Base-by-base conservation (phyloP, 169 alveolate species). In the Plasmodium gallinaceum region DNA sequence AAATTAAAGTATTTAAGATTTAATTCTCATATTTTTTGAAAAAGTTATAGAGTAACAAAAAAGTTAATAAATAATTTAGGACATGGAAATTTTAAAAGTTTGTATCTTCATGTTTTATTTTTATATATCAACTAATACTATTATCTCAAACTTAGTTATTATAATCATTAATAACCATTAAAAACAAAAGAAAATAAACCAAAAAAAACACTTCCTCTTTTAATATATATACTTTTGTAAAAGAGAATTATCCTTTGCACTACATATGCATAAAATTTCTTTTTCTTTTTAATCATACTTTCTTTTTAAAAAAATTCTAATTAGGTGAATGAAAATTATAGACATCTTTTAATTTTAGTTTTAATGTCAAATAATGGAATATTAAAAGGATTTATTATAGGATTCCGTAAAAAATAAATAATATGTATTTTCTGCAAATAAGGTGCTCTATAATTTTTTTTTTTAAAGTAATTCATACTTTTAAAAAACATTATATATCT, bases 361-460 rank as follows among this genome's bases (percentile, higher is more conserved):
- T 32, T 32, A 32, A 32, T 32, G 39, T 2, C 1, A 32, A 32
- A 32, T 32, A 32, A 4, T 32, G 39, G 39, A 32, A 32, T 32
- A 32, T 32, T 32, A 32, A 1, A 1, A 32, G 4, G 1, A 32
- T 32, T 32, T 32, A 32, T 32, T 32, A 32, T 32, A 32, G 1
- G 4, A 32, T 32, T 1, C 39, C 39, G 39, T 32, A 32, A 4
- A 32, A 32, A 32, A 32, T 32, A 32, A 32, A 4, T 32, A 32
- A 32, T 32, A 32, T 42, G 37, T 2, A 70, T 16, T 26, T 57
- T 32, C 88, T 74, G 88, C 88, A 74, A 74, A 5, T 57, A 74
- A 26, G 88, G 88, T 74, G 88, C 88, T 74, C 37, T 74, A n/a
- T n/a, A n/a, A n/a, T 7, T 14, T 12, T 57, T 39, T 57, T 39